Conservation (phyloP, 352 stramenopile species). For the Pythium volutum region DNA sequence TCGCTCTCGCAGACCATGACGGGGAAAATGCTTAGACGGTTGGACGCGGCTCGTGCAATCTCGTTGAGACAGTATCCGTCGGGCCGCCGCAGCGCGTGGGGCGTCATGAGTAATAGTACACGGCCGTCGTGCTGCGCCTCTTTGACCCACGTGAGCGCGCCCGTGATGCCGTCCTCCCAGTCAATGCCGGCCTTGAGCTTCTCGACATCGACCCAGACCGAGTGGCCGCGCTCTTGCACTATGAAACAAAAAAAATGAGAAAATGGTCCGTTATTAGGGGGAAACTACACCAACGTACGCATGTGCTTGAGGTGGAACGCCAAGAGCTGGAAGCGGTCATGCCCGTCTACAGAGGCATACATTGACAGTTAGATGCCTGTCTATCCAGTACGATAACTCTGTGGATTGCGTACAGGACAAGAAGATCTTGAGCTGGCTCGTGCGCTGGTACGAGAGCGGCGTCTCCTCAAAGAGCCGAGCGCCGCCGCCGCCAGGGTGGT, state of each 20-base stretch:
- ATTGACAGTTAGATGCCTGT: too few species aligned
- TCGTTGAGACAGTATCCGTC: constrained; percentile 83
- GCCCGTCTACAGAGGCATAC: constrained; percentile 70
- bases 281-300: constrained; percentile 29
- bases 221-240: constrained; percentile 64
- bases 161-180: constrained; percentile 73
- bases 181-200: constrained; percentile 63
- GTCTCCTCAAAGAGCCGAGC: constrained; percentile 10
- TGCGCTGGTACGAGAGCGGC: constrained; percentile 37
- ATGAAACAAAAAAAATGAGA: neutral
- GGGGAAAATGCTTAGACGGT: constrained; percentile 67
- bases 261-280: neutral
- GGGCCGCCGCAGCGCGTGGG: constrained; percentile 62
- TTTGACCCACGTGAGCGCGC: constrained; percentile 60
- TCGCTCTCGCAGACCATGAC: constrained; percentile 65
- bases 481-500: neutral
- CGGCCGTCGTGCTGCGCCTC: constrained; percentile 67
- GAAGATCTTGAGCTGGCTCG: constrained; percentile 63
- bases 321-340: constrained; percentile 69
- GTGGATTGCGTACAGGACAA: constrained; percentile 71
- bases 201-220: constrained; percentile 74
- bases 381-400: too few species aligned
- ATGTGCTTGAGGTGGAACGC: constrained; percentile 67
- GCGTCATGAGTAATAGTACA: constrained; percentile 77
- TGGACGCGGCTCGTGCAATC: constrained; percentile 56